Conservation (phyloP, 345 rosid species). For the Erodium maritimum region DNA sequence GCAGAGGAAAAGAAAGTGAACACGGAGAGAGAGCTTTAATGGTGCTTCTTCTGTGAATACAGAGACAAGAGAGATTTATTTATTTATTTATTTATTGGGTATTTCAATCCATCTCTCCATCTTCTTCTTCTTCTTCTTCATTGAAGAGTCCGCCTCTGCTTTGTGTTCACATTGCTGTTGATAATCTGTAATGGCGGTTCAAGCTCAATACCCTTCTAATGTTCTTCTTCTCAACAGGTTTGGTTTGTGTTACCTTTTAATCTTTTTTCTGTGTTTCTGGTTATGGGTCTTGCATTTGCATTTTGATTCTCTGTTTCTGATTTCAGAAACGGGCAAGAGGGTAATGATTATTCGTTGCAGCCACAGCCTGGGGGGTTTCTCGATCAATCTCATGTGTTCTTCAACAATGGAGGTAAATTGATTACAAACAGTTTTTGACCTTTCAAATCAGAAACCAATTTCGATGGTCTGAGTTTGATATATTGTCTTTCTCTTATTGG, state of each 20-base stretch:
- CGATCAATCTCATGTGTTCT: constrained; percentile 42
- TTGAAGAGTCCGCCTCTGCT: neutral
- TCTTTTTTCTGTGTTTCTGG: neutral
- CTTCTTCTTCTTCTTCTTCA: neutral
- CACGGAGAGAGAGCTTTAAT: too few relatives aligned
- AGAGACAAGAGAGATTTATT: too few relatives aligned
- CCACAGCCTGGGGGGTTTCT: constrained; percentile 38
- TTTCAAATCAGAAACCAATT: too few relatives aligned
- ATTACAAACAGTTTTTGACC: neutral
- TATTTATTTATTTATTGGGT: too few relatives aligned
- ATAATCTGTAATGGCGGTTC: constrained; percentile 56
- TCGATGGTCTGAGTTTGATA: too few relatives aligned
- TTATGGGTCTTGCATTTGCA: neutral
- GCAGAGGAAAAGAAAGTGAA: too few relatives aligned
- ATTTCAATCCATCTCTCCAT: too few relatives aligned
- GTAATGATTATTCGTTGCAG: constrained; percentile 41
- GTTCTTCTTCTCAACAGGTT: constrained; percentile 66
- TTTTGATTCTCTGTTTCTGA: neutral
- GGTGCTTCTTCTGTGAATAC: too few relatives aligned
- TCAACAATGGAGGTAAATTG: constrained; percentile 30
- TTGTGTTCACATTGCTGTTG: neutral
- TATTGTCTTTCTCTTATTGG: too few relatives aligned
- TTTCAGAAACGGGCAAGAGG: constrained; percentile 62
- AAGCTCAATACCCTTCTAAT: constrained; percentile 82
- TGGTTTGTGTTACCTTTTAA: neutral